A percentile compares a stretch with the other conserved stretches of the same genome.
These are phyloP conservation scores for Lasiodiplodia citricola DNA, from an alignment of 2,329 filamentous ascomycete species.

Conservation along the genomic window DNA sequence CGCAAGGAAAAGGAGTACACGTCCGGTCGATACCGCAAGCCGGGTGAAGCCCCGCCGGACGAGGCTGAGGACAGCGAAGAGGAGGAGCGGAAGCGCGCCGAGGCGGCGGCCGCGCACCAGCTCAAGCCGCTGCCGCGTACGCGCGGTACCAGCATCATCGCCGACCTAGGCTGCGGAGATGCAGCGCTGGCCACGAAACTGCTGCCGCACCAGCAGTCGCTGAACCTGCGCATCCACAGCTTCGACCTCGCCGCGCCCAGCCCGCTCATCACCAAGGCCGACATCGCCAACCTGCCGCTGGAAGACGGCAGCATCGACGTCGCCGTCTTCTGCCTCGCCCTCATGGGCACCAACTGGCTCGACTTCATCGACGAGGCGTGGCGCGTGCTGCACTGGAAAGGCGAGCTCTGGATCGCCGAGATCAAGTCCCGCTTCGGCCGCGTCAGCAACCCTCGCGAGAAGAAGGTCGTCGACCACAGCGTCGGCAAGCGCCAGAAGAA, in stretches of 20 bases:
- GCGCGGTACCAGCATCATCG: conserved; percentile 71
- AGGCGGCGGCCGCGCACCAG: background rate
- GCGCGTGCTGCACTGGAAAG: conserved; percentile 87
- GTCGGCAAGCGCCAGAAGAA: conserved; percentile 67
- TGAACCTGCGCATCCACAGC: conserved; percentile 77
- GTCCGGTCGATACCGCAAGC: conserved; percentile 26
- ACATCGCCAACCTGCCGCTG: conserved; percentile 84
- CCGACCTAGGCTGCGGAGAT: conserved; percentile 93
- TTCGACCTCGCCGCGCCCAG: conserved; percentile 85
- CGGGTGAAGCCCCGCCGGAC: background rate
- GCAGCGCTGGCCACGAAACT: conserved; percentile 78
- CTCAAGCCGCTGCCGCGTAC: conserved; percentile 70
- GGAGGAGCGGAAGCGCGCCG: conserved; percentile 28
- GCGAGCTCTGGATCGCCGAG: conserved; percentile 95
- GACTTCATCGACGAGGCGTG: conserved; percentile 96
- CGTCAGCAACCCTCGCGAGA: conserved; percentile 54
- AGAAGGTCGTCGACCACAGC: conserved; percentile 66
- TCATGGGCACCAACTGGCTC: conserved; percentile 99
- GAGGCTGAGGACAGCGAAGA: conserved; percentile 19
- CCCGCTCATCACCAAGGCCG: conserved; percentile 80
- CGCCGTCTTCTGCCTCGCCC: conserved; percentile 90
- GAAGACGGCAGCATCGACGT: conserved; percentile 78
- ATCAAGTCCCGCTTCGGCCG: conserved; percentile 91
- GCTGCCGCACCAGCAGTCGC: conserved; percentile 64
- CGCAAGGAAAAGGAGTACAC: conserved; percentile 37